Base-by-base conservation (phyloP, 2,329 filamentous ascomycete species). In the Penicillium sp. region DNA sequence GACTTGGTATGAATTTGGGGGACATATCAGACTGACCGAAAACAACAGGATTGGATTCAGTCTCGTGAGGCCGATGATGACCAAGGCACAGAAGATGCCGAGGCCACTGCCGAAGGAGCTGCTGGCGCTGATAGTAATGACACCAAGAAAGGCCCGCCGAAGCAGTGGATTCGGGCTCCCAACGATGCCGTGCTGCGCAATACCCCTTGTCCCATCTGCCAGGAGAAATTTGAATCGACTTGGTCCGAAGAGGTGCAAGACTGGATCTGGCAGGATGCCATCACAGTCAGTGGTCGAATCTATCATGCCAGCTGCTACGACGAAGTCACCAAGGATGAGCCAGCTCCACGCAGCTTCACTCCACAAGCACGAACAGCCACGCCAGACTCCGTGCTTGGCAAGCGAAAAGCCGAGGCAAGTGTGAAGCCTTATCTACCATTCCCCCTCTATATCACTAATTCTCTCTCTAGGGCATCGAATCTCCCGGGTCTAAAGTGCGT, bases 241-340 rank as follows among this genome's bases (percentile, higher is more conserved):
- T 98, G 92, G 89, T 87, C 93, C 7, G 91, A 96, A 66, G 91
- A 96, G 61, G 90, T 90, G 19, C 92, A 98, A 74, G 93, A 99
- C 69, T 98, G 93, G 84, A 93, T 99, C 42, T 98, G 95, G 90
- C 88, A 91, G 74, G 93, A 99, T 74, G 90, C 93, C 0, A 82
- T 90, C 50, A 84, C 88, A 62, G 85, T 96, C 29, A 90, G 90
- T 35, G 86, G 83, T 55, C 87, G 91, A 61, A 89, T 95, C 16
- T 98, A 91, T 68, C 95, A 99, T 74, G 91, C 89, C 11, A 96
- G 87, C 54, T 99, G 95, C 72, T 91, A 93, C 72, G 85, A 86
- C 19, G 93, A 97, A 76, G 89, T 90, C 31, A 89, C 84, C 35
- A 88, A 86, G 69, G 87, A 89, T 63, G 82, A 83, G 8, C 81